phyloP scores from a whole-genome alignment of 2,329 filamentous ascomycete species.

The Sporothrix schenckii region DNA sequence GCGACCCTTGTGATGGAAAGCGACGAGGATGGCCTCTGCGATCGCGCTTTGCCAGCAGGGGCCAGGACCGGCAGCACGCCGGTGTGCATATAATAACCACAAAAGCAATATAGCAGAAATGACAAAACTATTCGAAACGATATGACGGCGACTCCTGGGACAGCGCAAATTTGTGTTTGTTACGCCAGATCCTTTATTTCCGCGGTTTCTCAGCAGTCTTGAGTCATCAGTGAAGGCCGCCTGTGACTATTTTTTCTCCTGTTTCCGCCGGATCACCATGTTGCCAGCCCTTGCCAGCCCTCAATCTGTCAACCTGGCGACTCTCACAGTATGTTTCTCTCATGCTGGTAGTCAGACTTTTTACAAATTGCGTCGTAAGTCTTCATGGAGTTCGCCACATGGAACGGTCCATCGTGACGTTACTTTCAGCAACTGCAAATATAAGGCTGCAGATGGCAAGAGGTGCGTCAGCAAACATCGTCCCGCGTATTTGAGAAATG shows the following conservation, averaged over 20 bases:
- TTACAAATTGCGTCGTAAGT: not conserved
- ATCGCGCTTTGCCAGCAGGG: not conserved
- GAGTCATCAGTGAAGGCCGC: too few species aligned
- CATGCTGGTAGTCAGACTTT: not conserved
- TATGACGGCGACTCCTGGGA: too few species aligned
- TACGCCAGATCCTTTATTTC: too few species aligned
- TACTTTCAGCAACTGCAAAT: slow-evolving; percentile 2
- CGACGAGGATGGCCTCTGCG: slow-evolving; percentile 2
- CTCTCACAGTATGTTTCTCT: not conserved
- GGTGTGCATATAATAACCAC: slow-evolving; percentile 12
- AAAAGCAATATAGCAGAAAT: not conserved
- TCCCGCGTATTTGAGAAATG: too few species aligned
- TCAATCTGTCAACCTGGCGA: not conserved
- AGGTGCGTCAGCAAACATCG: not conserved
- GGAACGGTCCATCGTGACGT: slow-evolving; percentile 20
- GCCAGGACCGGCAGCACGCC: not conserved
- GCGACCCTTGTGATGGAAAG: too few species aligned
- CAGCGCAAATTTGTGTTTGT: too few species aligned
- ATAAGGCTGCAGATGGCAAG: not conserved
- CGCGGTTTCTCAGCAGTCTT: too few species aligned
- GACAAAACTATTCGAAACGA: not conserved
- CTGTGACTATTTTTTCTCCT: too few species aligned
- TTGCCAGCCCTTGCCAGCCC: too few species aligned
- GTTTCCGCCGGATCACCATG: too few species aligned
- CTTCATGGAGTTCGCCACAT: not conserved